Conservation (phyloP, 495 filamentous ascomycete species). For the Penicillium taxi region DNA sequence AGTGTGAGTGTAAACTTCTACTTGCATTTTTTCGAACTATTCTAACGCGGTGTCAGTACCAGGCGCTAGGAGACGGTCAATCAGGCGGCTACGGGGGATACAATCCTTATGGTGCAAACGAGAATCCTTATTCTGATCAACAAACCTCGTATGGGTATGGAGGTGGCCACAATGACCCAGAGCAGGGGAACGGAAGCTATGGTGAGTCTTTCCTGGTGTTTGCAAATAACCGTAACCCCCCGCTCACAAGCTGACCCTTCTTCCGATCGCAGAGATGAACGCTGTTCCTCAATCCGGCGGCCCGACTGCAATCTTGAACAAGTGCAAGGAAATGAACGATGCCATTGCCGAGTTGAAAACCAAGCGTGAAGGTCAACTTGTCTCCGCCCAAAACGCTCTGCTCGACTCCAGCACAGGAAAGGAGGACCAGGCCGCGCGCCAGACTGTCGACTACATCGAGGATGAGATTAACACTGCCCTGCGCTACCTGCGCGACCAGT, state of each 20-base stretch:
- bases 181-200: conserved; percentile 33
- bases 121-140: conserved; percentile 33
- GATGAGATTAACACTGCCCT: conserved; percentile 75
- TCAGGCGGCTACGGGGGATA: conserved; percentile 51
- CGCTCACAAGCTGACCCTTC: conserved; percentile 4
- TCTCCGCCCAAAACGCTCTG: conserved; percentile 33
- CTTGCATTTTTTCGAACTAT: background rate
- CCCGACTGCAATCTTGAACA: conserved; percentile 70
- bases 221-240: background rate
- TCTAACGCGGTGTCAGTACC: conserved; percentile 18
- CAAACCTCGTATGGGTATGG: conserved; percentile 39
- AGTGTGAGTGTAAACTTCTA: conserved; percentile 23
- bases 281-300: conserved; percentile 50
- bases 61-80: conserved; percentile 25
- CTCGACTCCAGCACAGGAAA: conserved; percentile 39
- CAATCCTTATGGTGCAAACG: conserved; percentile 51
- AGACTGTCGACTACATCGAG: conserved; percentile 57
- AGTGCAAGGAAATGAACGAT: conserved; percentile 68
- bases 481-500: conserved; percentile 60
- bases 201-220: conserved; percentile 24
- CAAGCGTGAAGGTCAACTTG: conserved; percentile 35
- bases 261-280: conserved; percentile 53
- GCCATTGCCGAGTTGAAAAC: conserved; percentile 47
- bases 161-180: conserved; percentile 29
- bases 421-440: conserved; percentile 36